Evolutionary conservation across 768 basidiomycete species (phyloP).

Genomic region (Collybia nuda): DNA sequence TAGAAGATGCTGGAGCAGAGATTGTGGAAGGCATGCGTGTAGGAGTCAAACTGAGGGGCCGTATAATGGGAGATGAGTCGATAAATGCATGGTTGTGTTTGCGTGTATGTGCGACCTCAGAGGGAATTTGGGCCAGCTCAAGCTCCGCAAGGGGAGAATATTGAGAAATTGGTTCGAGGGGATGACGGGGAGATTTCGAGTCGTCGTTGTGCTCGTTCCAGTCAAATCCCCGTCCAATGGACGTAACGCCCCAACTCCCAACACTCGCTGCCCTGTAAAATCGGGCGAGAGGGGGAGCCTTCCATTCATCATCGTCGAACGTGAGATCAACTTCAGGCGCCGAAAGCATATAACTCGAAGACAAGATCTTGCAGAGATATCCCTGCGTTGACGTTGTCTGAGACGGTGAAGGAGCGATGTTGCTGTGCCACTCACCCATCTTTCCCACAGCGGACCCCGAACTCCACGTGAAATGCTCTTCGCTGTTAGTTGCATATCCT

Average conservation of each 20-base stretch:
- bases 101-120: slow-evolving; percentile 28
- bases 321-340: slow-evolving; percentile 56
- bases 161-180: slow-evolving; percentile 13
- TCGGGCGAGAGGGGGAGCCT: slow-evolving; percentile 43
- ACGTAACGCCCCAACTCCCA: slow-evolving; percentile 84
- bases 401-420: slow-evolving; percentile 5
- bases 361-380: slow-evolving; percentile 1
- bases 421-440: background rate
- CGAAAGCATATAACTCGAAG: slow-evolving; percentile 51
- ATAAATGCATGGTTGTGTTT: slow-evolving; percentile 35
- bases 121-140: slow-evolving; percentile 14
- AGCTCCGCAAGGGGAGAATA: slow-evolving; percentile 15
- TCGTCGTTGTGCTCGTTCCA: slow-evolving; percentile 54
- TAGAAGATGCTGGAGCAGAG: slow-evolving; percentile 24
- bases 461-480: background rate
- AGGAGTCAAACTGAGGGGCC: slow-evolving; percentile 14
- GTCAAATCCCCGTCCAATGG: slow-evolving; percentile 79
- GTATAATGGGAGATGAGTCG: slow-evolving; percentile 30
- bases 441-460: slow-evolving; percentile 5
- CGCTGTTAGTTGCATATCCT: background rate
- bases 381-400: slow-evolving; percentile 5
- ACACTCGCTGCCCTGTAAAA: slow-evolving; percentile 67
- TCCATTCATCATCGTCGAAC: slow-evolving; percentile 76
- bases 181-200: slow-evolving; percentile 14
- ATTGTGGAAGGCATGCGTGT: slow-evolving; percentile 25